These are phyloP conservation scores for Setaria viridis DNA, from an alignment of 202 grass and related monocot species.

Conservation along the genomic window DNA sequence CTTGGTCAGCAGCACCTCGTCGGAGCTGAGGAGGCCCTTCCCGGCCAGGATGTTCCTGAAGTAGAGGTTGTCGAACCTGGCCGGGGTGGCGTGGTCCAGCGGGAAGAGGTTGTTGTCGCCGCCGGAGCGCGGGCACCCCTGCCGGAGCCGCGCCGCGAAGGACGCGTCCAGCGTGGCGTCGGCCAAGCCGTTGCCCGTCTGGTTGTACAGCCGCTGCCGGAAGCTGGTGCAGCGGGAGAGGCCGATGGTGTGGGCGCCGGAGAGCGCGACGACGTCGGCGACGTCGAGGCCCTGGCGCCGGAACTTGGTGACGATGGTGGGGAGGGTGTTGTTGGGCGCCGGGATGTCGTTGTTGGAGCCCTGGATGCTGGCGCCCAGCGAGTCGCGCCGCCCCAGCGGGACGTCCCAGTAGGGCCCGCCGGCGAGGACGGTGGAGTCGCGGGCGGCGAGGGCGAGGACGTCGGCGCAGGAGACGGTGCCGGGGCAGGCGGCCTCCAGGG, in stretches of 20 bases:
- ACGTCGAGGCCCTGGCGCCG: constrained; percentile 56
- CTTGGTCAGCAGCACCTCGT: constrained; percentile 78
- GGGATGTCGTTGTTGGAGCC: constrained; percentile 86
- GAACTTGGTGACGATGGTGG: constrained; percentile 88
- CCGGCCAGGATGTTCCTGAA: constrained; percentile 75
- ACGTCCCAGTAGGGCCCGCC: constrained; percentile 77
- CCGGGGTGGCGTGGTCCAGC: constrained; percentile 54
- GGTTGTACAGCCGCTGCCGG: constrained; percentile 84
- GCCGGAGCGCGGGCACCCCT: constrained; percentile 66
- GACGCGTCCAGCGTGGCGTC: constrained; percentile 63
- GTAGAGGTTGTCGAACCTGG: constrained; percentile 76
- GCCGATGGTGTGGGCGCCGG: constrained; percentile 75
- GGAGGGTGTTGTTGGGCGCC: constrained; percentile 81
- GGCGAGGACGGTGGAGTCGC: constrained; percentile 61
- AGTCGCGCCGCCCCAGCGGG: constrained; percentile 71
- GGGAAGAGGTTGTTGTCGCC: constrained; percentile 82
- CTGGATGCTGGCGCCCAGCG: constrained; percentile 67
- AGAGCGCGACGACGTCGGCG: constrained; percentile 72
- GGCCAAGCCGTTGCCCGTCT: constrained; percentile 63
- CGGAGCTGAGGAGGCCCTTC: constrained; percentile 73
- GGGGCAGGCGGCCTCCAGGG: constrained; percentile 65
- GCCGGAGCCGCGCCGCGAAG: constrained; percentile 50
- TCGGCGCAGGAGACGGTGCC: constrained; percentile 82
- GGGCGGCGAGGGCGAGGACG: constrained; percentile 70
- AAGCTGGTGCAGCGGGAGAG: constrained; percentile 87